Evolutionary conservation across 768 basidiomycete species (phyloP).

Genomic region (Suillus sp.): DNA sequence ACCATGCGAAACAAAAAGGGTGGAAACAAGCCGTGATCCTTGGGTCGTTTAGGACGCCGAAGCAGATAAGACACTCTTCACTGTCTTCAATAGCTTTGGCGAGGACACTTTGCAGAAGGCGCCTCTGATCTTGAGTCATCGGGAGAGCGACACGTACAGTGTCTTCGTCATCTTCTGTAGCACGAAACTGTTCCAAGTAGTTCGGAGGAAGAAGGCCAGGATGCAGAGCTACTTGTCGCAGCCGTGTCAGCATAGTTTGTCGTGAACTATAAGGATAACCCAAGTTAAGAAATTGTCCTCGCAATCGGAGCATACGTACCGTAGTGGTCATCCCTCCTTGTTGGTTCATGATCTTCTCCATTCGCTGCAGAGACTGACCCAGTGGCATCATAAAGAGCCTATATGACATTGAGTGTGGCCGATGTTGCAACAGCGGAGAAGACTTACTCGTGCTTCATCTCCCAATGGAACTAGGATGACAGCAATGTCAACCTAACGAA

Average conservation of each 20-base stretch:
- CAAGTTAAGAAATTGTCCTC: conserved; percentile 10
- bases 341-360: conserved; percentile 54
- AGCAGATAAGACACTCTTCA: conserved; percentile 83
- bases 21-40: conserved; percentile 77
- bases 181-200: conserved; percentile 66
- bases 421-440: neutral
- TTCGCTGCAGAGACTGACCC: conserved; percentile 61
- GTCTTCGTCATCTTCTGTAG: conserved; percentile 29
- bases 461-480: conserved; percentile 67
- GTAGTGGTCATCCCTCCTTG: conserved; percentile 42
- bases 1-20: conserved; percentile 74
- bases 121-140: conserved; percentile 55
- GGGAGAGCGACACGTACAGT: conserved; percentile 30
- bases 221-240: conserved; percentile 82
- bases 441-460: conserved; percentile 64
- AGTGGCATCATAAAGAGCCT: conserved; percentile 71
- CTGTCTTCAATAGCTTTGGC: conserved; percentile 74
- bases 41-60: conserved; percentile 58
- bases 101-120: conserved; percentile 57
- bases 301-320: conserved; percentile 32
- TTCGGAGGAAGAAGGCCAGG: conserved; percentile 71
- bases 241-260: conserved; percentile 80
- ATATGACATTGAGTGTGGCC: conserved; percentile 11
- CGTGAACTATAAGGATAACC: conserved; percentile 48
- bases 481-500: conserved; percentile 71